Evolutionary conservation across 768 basidiomycete genomes (phyloP), one percentile per base, ranked within the genome.

Genomic region (Boletus speciosus): DNA sequence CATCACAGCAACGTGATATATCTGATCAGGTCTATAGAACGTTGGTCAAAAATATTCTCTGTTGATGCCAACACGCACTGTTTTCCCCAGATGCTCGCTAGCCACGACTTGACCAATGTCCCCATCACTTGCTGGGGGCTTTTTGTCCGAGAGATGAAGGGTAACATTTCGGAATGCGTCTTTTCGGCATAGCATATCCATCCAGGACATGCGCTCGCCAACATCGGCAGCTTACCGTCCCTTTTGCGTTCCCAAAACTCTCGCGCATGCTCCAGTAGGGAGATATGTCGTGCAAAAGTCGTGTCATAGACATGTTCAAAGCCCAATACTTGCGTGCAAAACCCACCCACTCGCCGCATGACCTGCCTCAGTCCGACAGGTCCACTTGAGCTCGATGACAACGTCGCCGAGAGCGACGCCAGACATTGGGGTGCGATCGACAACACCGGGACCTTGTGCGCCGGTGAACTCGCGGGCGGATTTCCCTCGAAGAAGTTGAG

Each of bases 181-280:
- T 99, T 99, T 73, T 99, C 97, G 16, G 94, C 96, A 69, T 98
- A 98, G 68, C 97, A 99, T 53, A 99, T 89, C 97, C 97, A 98
- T 15, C 97, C 97, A 0, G 97, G 97, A 73, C 97, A 98, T 15
- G 97, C 93, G 61, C 93, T 94, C 5, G 93, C 87, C 25, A 99
- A 76, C 85, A 99, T 94, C 0, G 97, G 97, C 27, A 98, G 71
- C 21, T 57, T 59, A 11, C 66, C 64, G 25, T 62, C 58, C n/a
- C 37, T 71, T 66, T 64, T 81, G 21, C 93, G 81, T 64, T 96
- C 93, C 51, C 78, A 63, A 66, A 90, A 96, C 68, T 98, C 97
- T 23, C 73, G 75, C 4, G 83, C 75, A 56, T 94, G 91, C 61
- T 99, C 96, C 23, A 79, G 76, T 21, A 98, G 76, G 27, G 89